Conservation (phyloP, 2,329 filamentous ascomycete genomes). For the Hymenoscyphus occultus region DNA sequence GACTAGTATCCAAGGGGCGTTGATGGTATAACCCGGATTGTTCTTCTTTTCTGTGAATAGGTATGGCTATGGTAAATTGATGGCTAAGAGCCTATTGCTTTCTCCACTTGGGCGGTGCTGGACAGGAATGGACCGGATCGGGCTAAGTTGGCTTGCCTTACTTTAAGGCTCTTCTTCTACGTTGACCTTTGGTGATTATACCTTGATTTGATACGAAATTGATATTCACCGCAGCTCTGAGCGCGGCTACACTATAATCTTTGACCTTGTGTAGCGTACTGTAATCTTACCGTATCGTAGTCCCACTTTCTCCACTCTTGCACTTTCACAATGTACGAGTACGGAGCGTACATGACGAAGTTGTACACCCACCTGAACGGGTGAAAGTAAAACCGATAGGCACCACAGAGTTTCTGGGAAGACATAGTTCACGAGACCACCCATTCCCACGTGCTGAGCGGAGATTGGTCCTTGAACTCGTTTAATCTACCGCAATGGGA, state of each 20-base stretch:
- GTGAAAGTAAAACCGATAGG: not conserved
- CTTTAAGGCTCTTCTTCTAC: slow-evolving; percentile 1
- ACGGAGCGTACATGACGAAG: not conserved
- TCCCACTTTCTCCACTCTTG: not conserved
- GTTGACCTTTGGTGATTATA: slow-evolving; percentile 7
- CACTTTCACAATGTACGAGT: not conserved
- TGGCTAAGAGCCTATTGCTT: slow-evolving; percentile 1
- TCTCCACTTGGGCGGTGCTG: slow-evolving; percentile 4
- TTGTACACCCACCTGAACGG: not conserved
- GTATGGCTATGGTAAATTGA: slow-evolving; percentile 1
- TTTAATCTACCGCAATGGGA: slow-evolving; percentile 9
- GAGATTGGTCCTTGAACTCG: slow-evolving; percentile 7
- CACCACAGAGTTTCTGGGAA: not conserved
- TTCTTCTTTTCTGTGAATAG: not conserved
- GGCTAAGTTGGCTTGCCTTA: slow-evolving; percentile 7
- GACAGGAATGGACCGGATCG: slow-evolving; percentile 6
- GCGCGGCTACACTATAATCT: slow-evolving; percentile 8
- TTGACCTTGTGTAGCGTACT: not conserved
- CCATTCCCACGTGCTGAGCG: slow-evolving; percentile 11
- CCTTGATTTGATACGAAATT: slow-evolving; percentile 10
- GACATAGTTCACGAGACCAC: slow-evolving; percentile 7
- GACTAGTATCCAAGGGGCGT: slow-evolving; percentile 30
- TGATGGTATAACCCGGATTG: slow-evolving; percentile 18
- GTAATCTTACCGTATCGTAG: not conserved
- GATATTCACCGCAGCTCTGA: slow-evolving; percentile 14